These are phyloP conservation scores for Debaryomyces castellii DNA, from an alignment of 805 yeast genomes.

Conservation along the genomic window DNA sequence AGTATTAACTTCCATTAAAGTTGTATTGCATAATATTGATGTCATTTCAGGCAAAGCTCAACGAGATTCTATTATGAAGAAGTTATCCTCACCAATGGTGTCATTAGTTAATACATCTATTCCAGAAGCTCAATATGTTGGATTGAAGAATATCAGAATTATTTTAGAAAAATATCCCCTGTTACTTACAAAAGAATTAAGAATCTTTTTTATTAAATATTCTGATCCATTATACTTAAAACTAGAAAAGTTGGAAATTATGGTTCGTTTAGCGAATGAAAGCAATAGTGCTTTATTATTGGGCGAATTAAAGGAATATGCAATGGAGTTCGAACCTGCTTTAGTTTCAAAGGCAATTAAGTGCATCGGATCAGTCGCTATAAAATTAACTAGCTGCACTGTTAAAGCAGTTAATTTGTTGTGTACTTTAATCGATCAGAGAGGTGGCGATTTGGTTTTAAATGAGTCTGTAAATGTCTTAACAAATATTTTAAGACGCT, in stretches of 20 bases:
- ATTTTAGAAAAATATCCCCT: conserved; percentile 86
- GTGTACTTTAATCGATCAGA: conserved; percentile 58
- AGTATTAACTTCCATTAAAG: conserved; percentile 81
- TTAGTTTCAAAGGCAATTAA: conserved; percentile 66
- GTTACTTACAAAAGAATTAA: conserved; percentile 71
- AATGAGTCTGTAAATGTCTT: conserved; percentile 63
- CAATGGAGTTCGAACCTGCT: conserved; percentile 82
- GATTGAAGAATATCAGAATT: conserved; percentile 85
- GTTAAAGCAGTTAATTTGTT: conserved; percentile 61
- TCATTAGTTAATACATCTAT: conserved; percentile 78
- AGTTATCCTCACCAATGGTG: conserved; percentile 81
- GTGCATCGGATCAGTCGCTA: conserved; percentile 72
- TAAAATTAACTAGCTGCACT: conserved; percentile 53
- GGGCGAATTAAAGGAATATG: conserved; percentile 74
- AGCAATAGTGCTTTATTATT: conserved; percentile 57
- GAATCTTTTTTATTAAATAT: conserved; percentile 88
- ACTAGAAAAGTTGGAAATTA: conserved; percentile 71
- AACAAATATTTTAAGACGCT: conserved; percentile 66
- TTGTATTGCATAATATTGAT: conserved; percentile 67
- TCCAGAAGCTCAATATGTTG: conserved; percentile 94
- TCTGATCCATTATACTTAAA: conserved; percentile 80
- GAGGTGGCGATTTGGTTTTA: conserved; percentile 59
- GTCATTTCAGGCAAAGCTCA: conserved; percentile 42
- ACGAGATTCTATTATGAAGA: conserved; percentile 52
- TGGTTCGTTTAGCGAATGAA: conserved; percentile 66